Evolutionary conservation across 2,329 filamentous ascomycete genomes (phyloP), one percentile per base, ranked within the genome.

Genomic region (Ophiocordyceps camponoti-leonardi): DNA sequence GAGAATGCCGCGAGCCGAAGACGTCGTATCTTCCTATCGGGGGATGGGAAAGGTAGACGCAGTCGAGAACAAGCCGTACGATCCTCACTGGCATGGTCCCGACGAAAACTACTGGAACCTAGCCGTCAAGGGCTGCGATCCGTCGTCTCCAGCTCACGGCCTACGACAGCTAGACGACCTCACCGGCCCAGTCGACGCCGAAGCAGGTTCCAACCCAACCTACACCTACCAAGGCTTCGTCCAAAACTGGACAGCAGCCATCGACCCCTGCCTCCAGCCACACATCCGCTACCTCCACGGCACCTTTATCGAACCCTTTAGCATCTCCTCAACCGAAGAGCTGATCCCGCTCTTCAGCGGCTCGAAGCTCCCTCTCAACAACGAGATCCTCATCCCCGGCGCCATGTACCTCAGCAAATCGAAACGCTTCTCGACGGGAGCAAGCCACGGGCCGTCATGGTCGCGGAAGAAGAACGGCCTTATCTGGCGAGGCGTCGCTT

Each of bases 401-500:
- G 75, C 73, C 53, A 78, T 77, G 72, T 82, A 83, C 54, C 72
- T 78, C 49, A 68, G 67, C 19, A 60, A 71, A 10, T 72, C 79
- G 53, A 63, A 67, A 6, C 69, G 72, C 41, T 81, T 81, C 58
- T 70, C 68, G 1, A 79, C 78, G 45, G 70, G 74, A 45, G 56
- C 65, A 11, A 61, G 61, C 10, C 71, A 72, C 47, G 78, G 80
- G 42, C 64, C 71, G 16, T 56, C 64, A 5, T 83, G 80, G 79
- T 58, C 65, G 5, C 57, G 68, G 35, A 83, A 83, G 59, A 61
- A 61, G 23, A 65, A 72, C 45, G 64, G 60, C 3, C 61, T 78
- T 42, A 62, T 80, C 37, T 83, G 79, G 79, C 74, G 79, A 33
- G 79, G 79, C 42, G 73, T 75, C 2, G 77, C 74, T 3, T 79